Evolutionary conservation across 768 basidiomycete genomes (phyloP).

Genomic region (Sarcomyxa edulis): DNA sequence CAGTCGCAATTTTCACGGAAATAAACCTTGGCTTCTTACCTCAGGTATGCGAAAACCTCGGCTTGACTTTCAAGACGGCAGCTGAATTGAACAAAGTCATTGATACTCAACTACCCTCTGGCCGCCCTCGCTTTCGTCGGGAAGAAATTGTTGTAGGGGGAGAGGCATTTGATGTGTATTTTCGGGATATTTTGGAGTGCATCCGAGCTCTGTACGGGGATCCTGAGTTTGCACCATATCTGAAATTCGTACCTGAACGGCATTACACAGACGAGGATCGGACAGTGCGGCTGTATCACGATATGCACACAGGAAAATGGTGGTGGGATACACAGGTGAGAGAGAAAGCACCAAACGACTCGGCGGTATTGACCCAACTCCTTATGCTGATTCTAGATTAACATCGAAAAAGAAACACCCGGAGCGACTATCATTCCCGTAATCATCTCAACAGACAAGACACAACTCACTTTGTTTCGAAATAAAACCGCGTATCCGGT

Average conservation of each 20-base stretch:
- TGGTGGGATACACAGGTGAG: constrained; percentile 47
- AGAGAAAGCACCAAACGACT: constrained; percentile 11
- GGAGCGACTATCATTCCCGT: constrained; percentile 28
- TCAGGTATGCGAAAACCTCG: constrained; percentile 18
- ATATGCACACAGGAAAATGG: constrained; percentile 46
- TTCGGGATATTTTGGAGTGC: constrained; percentile 15
- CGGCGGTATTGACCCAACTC: constrained; percentile 21
- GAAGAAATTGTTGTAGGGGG: constrained; percentile 19
- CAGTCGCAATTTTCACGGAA: too few relatives aligned
- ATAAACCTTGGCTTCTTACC: too few relatives aligned
- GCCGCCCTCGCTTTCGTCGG: constrained; percentile 18
- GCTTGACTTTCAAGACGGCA: constrained; percentile 24
- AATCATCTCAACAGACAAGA: constrained; percentile 38
- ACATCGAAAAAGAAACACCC: constrained; percentile 9
- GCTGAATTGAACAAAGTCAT: constrained; percentile 26
- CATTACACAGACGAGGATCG: not conserved
- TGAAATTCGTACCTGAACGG: constrained; percentile 5
- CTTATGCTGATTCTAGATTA: constrained; percentile 17
- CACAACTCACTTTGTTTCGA: constrained; percentile 28
- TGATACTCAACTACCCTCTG: constrained; percentile 20
- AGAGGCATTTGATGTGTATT: constrained; percentile 18
- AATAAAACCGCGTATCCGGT: constrained; percentile 36
- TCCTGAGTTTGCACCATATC: constrained; percentile 15
- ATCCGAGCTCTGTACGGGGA: constrained; percentile 17
- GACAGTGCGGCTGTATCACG: constrained; percentile 25